Conservation (phyloP, 23 red algal species). For the Chondrus crispus region DNA sequence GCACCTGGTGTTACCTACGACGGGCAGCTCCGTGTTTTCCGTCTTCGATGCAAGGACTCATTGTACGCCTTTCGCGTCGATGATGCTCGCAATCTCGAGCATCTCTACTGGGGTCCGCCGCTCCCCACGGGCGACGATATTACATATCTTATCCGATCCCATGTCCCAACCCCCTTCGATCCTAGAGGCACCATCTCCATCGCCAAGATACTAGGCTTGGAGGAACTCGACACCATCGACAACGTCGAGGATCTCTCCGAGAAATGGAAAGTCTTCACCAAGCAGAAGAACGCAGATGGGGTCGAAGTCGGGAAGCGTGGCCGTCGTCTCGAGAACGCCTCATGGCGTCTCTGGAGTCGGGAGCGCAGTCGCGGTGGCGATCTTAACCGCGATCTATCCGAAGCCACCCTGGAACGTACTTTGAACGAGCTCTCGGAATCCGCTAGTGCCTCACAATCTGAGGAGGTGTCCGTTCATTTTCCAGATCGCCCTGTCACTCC, state of each 20-base stretch:
- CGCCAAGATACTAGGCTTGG: slow-evolving; percentile 64
- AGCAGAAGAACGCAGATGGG: slow-evolving; percentile 51
- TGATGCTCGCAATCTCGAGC: slow-evolving; percentile 87
- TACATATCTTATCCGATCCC: slow-evolving; percentile 82
- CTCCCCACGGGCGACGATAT: slow-evolving; percentile 76
- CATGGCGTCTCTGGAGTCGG: slow-evolving; percentile 90
- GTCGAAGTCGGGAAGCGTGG: slow-evolving; percentile 30
- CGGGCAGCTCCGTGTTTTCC: slow-evolving; percentile 70
- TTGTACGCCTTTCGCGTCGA: slow-evolving; percentile 89
- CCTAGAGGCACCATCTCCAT: slow-evolving; percentile 68
- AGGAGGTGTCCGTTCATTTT: background rate
- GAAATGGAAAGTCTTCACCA: slow-evolving; percentile 86
- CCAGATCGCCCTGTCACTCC: background rate
- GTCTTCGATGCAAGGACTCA: slow-evolving; percentile 62
- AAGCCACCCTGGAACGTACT: slow-evolving; percentile 37
- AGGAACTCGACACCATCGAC: slow-evolving; percentile 50
- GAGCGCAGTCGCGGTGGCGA: slow-evolving; percentile 84
- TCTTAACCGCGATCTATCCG: slow-evolving; percentile 66
- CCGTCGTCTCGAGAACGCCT: slow-evolving; percentile 91
- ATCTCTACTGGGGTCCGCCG: slow-evolving; percentile 86
- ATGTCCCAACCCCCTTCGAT: slow-evolving; percentile 91
- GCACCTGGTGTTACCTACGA: slow-evolving; percentile 83
- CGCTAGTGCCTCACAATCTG: background rate
- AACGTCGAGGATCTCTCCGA: slow-evolving; percentile 64
- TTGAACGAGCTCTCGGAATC: slow-evolving; percentile 8